Evolutionary conservation across 441 rosid species (phyloP).

Genomic region (Adansonia madagascariensis): DNA sequence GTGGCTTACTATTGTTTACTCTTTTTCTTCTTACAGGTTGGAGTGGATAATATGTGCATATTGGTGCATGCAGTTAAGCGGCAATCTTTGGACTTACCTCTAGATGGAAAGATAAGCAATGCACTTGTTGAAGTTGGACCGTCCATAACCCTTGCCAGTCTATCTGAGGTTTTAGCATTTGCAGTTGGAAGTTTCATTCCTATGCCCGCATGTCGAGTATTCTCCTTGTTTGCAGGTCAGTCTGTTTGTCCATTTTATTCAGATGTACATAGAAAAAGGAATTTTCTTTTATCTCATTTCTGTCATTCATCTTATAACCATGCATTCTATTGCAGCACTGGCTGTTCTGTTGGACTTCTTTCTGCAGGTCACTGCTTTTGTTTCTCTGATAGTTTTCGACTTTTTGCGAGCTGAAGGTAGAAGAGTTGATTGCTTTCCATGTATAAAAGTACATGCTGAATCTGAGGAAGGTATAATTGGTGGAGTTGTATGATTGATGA

Average conservation of each 20-base stretch:
- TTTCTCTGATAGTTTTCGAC: constrained; percentile 92
- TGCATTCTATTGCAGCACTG: constrained; percentile 67
- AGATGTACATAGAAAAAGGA: neutral
- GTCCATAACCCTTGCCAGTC: constrained; percentile 97
- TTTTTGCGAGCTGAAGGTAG: constrained; percentile 73
- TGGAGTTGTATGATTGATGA: constrained; percentile 15
- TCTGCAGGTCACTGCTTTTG: constrained; percentile 98
- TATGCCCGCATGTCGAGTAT: constrained; percentile 98
- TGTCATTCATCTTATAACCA: constrained; percentile 21
- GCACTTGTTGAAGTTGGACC: constrained; percentile 99
- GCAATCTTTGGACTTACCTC: constrained; percentile 76
- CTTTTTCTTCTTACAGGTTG: constrained; percentile 61
- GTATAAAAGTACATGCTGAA: constrained; percentile 60
- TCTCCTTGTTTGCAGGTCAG: constrained; percentile 98
- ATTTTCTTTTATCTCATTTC: constrained; percentile 23
- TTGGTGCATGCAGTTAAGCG: constrained; percentile 96
- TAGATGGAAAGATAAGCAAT: constrained; percentile 86
- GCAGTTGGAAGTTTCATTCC: constrained; percentile 95
- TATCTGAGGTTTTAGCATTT: constrained; percentile 91
- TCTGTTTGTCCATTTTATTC: constrained; percentile 9
- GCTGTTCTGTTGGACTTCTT: constrained; percentile 96
- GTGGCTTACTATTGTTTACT: constrained; percentile 25
- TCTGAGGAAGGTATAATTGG: constrained; percentile 61
- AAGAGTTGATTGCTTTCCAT: constrained; percentile 95
- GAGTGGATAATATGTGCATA: constrained; percentile 99